Evolutionary conservation across 148 eudicot species (phyloP).

Genomic region (Vaccinium corymbosum): DNA sequence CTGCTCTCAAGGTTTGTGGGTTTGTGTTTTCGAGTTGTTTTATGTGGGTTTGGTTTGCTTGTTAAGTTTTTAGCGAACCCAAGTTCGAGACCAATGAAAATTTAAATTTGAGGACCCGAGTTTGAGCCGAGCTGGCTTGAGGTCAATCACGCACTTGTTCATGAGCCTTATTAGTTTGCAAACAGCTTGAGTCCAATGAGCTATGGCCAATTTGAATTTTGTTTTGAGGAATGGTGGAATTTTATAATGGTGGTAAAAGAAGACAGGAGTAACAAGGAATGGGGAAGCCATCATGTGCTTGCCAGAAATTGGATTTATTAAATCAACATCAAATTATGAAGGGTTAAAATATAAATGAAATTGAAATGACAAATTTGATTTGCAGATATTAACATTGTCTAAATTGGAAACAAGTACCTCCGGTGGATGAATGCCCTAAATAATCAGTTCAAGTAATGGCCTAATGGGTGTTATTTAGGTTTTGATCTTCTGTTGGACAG

Average conservation of each 20-base stretch:
- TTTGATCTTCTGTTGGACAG: background rate
- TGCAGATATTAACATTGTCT: too few species aligned
- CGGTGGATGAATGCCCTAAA: background rate
- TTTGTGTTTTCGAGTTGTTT: background rate
- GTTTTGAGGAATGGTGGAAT: background rate
- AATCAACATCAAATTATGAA: too few species aligned
- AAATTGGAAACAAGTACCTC: background rate
- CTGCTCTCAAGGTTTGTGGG: conserved; percentile 68
- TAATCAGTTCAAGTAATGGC: background rate
- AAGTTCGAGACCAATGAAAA: too few species aligned
- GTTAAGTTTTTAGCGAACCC: too few species aligned
- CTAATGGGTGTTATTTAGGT: background rate
- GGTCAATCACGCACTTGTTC: too few species aligned
- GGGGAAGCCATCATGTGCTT: too few species aligned
- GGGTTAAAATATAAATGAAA: too few species aligned
- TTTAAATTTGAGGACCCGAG: too few species aligned
- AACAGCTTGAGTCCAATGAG: too few species aligned
- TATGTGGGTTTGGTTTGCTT: background rate
- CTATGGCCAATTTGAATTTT: background rate
- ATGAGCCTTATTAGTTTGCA: too few species aligned
- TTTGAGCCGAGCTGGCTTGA: too few species aligned
- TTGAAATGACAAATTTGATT: background rate
- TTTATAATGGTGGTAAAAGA: background rate
- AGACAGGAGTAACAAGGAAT: background rate
- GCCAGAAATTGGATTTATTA: too few species aligned